Conservation (phyloP, 371 early-diverging fungal species). For the Mortierella sp. region DNA sequence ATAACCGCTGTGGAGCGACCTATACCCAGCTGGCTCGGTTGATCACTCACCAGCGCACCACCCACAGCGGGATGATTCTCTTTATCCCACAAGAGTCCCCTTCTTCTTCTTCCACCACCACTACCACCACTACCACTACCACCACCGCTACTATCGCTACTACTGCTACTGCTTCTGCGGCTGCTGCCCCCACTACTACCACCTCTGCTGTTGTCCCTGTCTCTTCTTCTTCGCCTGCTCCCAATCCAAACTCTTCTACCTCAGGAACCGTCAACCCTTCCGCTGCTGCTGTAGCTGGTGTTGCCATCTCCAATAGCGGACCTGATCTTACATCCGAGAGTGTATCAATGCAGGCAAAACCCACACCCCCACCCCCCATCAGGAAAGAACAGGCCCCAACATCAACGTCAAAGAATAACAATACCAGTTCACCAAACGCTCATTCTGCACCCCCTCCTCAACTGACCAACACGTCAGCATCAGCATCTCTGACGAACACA, state of each 20-base stretch:
- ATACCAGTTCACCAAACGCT: too few relatives aligned
- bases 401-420: too few relatives aligned
- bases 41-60: slow-evolving; percentile 51
- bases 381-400: too few relatives aligned
- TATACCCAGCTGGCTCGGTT: slow-evolving; percentile 51
- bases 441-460: too few relatives aligned
- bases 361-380: too few relatives aligned
- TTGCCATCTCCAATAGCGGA: not conserved
- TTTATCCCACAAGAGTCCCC: slow-evolving; percentile 49
- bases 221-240: slow-evolving; percentile 16
- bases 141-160: not conserved
- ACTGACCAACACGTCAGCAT: too few relatives aligned
- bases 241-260: slow-evolving; percentile 10
- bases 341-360: too few relatives aligned
- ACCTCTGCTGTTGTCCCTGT: slow-evolving; percentile 34
- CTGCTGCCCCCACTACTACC: slow-evolving; percentile 45
- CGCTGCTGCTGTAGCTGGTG: slow-evolving; percentile 8
- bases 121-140: not conserved
- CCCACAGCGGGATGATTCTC: slow-evolving; percentile 52
- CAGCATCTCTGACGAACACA: too few relatives aligned
- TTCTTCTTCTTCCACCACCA: not conserved
- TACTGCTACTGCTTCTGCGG: slow-evolving; percentile 49
- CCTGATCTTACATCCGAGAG: not conserved
- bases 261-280: not conserved
- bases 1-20: slow-evolving; percentile 54